These are phyloP conservation scores for Amniculicola lignicola DNA, from an alignment of 495 filamentous ascomycete species.

Conservation along the genomic window DNA sequence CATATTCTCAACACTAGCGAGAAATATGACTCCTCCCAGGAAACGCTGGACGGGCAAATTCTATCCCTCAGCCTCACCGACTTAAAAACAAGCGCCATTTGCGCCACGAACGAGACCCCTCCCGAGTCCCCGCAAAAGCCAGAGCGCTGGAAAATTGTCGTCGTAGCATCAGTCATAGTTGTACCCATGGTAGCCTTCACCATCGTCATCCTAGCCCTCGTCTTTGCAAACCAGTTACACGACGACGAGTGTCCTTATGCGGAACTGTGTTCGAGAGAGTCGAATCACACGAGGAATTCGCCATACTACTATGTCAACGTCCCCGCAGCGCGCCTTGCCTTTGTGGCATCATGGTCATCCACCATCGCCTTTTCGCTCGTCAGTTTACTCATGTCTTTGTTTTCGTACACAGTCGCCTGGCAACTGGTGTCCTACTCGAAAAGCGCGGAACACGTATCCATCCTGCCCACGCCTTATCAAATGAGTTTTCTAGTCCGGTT, in stretches of 20 bases:
- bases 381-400: slow-evolving; percentile 11
- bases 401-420: background rate
- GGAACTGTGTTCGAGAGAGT: slow-evolving; percentile 1
- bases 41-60: too few species aligned
- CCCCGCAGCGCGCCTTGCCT: slow-evolving; percentile 10
- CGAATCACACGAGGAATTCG: background rate
- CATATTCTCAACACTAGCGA: too few species aligned
- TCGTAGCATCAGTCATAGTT: too few species aligned
- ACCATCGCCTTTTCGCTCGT: slow-evolving; percentile 10
- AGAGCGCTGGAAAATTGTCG: too few species aligned
- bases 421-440: background rate
- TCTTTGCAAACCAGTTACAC: background rate
- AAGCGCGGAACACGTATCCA: background rate
- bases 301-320: slow-evolving; percentile 14
- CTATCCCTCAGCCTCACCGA: too few species aligned
- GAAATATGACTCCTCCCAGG: too few species aligned
- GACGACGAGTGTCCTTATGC: background rate
- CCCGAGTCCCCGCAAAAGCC: too few species aligned
- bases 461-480: slow-evolving; percentile 14
- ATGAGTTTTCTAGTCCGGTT: slow-evolving; percentile 7
- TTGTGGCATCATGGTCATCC: slow-evolving; percentile 16
- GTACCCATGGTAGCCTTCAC: background rate
- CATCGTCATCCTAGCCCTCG: background rate
- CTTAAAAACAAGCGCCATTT: too few species aligned
- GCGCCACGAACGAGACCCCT: too few species aligned